Conservation (phyloP, 345 rosid species). For the Pistacia atlantica region DNA sequence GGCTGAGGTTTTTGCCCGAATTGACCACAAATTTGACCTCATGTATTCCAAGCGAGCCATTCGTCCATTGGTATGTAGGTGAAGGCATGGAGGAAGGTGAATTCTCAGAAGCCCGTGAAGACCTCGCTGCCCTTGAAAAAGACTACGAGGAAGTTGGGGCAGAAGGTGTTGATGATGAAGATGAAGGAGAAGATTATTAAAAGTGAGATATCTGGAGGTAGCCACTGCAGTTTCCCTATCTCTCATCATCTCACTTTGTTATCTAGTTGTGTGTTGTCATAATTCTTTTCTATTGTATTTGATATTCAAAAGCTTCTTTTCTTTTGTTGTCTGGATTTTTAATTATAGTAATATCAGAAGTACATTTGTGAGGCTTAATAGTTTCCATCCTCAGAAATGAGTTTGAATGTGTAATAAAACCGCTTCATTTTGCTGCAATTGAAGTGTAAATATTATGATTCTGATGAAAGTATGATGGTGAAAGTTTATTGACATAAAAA, state of each 20-base stretch:
- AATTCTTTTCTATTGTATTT: conserved; percentile 5
- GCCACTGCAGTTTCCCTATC: conserved; percentile 14
- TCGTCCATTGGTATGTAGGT: conserved; percentile 91
- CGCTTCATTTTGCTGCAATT: neutral
- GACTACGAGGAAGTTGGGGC: conserved; percentile 89
- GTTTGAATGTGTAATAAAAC: conserved; percentile 13
- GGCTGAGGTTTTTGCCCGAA: conserved; percentile 75
- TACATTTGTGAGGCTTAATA: conserved; percentile 16
- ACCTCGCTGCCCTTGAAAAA: conserved; percentile 85
- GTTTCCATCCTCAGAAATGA: conserved; percentile 14
- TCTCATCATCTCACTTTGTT: conserved; percentile 11
- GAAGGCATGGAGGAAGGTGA: conserved; percentile 96
- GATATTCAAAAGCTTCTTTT: conserved; percentile 7
- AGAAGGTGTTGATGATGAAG: conserved; percentile 62
- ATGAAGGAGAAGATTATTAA: conserved; percentile 57
- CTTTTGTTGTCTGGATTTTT: conserved; percentile 19
- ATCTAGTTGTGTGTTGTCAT: conserved; percentile 12
- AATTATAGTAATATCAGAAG: conserved; percentile 15
- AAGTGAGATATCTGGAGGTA: conserved; percentile 23
- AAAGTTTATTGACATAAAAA: neutral
- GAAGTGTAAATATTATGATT: neutral
- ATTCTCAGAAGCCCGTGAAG: conserved; percentile 90
- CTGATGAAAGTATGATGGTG: neutral
- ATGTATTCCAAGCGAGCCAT: conserved; percentile 89
- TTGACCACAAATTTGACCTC: conserved; percentile 81